Evolutionary conservation across 2,329 filamentous ascomycete species (phyloP), one percentile per base, ranked within the genome.

Genomic region (Paracorniculantispora psalliotae): DNA sequence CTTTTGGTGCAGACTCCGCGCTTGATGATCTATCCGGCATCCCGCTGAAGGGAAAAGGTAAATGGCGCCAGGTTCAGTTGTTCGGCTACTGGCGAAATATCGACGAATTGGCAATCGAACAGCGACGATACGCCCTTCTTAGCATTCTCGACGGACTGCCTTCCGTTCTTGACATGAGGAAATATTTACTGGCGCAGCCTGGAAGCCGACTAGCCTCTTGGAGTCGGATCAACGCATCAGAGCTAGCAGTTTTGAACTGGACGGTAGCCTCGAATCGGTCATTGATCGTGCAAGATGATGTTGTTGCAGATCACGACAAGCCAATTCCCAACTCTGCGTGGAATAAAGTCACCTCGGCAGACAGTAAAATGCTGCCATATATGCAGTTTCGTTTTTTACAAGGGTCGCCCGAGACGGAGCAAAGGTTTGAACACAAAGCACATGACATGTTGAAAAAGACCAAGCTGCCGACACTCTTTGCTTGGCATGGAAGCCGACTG

Each of bases 241-340:
- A 87, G 0, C 72, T 90, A 3, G 82, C 85, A 21, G 72, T 96
- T 0, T 75, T 97, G 21, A 82, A 90, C 54, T 97, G 92, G 92
- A 90, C 96, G 61, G 84, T 97, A 60, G 90, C 92, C 0, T 96
- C 92, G 0, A 96, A 96, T 66, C 81, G 91, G 48, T 93, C 92
- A 0, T 92, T 88, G 65, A 94, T 97, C 61, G 79, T 93, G 48
- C 86, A 93, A 64, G 86, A 94, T 17, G 84, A 87, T 10, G 57
- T 63, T 46, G 73, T 73, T 9, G 67, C 61, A 15, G 54, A 59
- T 10, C 47, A 43, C 9, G 59, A 61, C n/a, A n/a, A 3, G 19
- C 43, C 19, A 47, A 50, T 54, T 12, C 33, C 41, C 51, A 25
- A 62, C 50, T 13, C 43, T 28, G 56, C 62, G 51, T 67, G 62